Percentiles rank a stretch among this genome's conserved stretches.
These are phyloP conservation scores for Yamadazyma nakazawae DNA, from an alignment of 805 yeast genomes.

Conservation along the genomic window DNA sequence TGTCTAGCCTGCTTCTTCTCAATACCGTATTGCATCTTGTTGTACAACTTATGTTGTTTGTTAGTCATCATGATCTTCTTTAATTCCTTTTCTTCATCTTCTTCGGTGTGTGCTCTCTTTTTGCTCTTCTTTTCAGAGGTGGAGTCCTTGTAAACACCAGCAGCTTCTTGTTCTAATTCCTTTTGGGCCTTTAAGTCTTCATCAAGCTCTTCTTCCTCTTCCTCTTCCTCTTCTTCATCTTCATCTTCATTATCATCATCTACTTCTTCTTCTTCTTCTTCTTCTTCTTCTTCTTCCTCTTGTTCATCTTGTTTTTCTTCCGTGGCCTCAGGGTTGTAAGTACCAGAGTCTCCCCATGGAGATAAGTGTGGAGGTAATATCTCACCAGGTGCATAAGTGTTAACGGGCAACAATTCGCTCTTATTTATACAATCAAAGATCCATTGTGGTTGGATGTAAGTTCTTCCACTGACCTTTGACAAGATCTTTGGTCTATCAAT, in stretches of 20 bases:
- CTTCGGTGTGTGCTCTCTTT: constrained; percentile 40
- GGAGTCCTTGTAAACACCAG: constrained; percentile 61
- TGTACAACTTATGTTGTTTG: constrained; percentile 90
- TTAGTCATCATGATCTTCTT: constrained; percentile 97
- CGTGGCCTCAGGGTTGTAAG: constrained; percentile 77
- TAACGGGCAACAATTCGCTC: constrained; percentile 68
- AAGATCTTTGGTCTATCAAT: constrained; percentile 84
- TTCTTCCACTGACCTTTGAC: constrained; percentile 82
- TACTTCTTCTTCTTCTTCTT: constrained; percentile 47
- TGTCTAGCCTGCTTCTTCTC: constrained; percentile 77
- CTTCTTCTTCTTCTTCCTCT: constrained; percentile 41
- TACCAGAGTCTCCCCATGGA: constrained; percentile 97
- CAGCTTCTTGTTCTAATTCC: constrained; percentile 74
- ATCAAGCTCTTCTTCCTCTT: constrained; percentile 44
- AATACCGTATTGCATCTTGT: constrained; percentile 90
- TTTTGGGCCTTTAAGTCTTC: constrained; percentile 76
- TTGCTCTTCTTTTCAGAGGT: constrained; percentile 35
- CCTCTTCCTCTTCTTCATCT: constrained; percentile 44
- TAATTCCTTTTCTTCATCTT: constrained; percentile 82
- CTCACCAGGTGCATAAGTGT: constrained; percentile 90
- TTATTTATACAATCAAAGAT: constrained; percentile 87
- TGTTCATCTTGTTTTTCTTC: constrained; percentile 46
- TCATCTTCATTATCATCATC: constrained; percentile 46
- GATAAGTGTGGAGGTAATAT: constrained; percentile 93
- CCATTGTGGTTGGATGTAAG: constrained; percentile 98